phyloP scores from a whole-genome alignment of 768 basidiomycete species.

The Trametes cinnabarina region DNA sequence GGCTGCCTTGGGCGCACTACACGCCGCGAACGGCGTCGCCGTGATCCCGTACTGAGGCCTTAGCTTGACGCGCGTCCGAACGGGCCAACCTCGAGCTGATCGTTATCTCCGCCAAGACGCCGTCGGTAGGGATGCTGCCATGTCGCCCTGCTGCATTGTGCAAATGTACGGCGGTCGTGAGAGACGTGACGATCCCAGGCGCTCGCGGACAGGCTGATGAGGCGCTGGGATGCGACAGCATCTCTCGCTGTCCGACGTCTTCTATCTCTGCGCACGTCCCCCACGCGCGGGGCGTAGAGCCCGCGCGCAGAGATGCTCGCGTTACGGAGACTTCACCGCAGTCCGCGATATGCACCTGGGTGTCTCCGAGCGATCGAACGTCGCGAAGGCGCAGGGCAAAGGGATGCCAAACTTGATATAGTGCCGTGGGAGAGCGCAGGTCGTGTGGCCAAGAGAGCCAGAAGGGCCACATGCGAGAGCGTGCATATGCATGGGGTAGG shows the following conservation, averaged over 20 bases:
- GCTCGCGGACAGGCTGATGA: background rate
- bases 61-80: background rate
- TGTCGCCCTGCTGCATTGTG: background rate
- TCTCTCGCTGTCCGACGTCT: background rate
- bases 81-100: background rate
- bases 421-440: background rate
- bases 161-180: background rate
- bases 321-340: background rate
- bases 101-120: background rate
- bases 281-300: background rate
- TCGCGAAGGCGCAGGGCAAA: background rate
- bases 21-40: background rate
- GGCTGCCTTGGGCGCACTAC: background rate
- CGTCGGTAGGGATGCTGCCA: background rate
- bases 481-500: background rate
- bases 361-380: background rate
- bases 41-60: background rate
- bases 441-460: background rate
- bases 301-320: background rate
- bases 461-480: background rate
- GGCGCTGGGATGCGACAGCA: background rate
- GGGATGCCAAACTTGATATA: constrained; percentile 8
- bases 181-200: background rate
- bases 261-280: background rate
- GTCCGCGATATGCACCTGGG: constrained; percentile 2